Base-by-base conservation (phyloP, 305 asterid species). In the Solanum hybrid region DNA sequence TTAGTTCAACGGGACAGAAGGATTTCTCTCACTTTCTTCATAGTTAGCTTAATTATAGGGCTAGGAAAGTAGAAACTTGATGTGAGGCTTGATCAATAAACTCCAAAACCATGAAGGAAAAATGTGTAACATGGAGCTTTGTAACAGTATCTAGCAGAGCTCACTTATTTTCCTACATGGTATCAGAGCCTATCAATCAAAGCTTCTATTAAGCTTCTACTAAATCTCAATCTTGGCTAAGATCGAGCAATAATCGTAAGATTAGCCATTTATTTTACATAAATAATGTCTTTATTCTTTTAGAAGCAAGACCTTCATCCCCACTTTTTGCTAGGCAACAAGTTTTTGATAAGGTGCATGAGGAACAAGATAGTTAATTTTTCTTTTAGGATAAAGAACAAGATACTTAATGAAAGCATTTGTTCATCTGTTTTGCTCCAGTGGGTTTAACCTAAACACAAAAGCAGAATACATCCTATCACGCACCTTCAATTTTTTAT, bases 91-190 rank as follows among this genome's bases (percentile, higher is more conserved):
- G 69, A 79, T 60, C 90, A 69, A 89, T 88, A 37, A 17, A 64
- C 82, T 60, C 89, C 31, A 38, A 78, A 22, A 91, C 82, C 82
- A 87, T 73, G 78, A 86, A 87, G 38, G 91, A 72, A 90, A 90
- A 64, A 27, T 15, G 11, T 11, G 27, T 36, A 78, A 82, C 66
- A 10, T 2, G n/a, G 42, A 51, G 87, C 87, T 51, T 84, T 31
- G 42, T 85, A 24, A 40, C 78, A n/a, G 51, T 37, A 35, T 45
- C 86, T 60, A 89, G n/a, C 60, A 89, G 24, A 27, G 9, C 75
- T 12, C 24, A 32, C 19, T 45, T 29, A 84, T 22, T 82, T 29
- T 82, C 40, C 87, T 42, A 14, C 72, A 29, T 45, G 29, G 40
- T 84, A 51, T 84, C 42, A 29, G 22, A 84, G 19, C 31, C 42